Evolutionary conservation across 116 monocot species (phyloP), one percentile per base, ranked within the genome.

Genomic region (Trichopus zeylanicus): DNA sequence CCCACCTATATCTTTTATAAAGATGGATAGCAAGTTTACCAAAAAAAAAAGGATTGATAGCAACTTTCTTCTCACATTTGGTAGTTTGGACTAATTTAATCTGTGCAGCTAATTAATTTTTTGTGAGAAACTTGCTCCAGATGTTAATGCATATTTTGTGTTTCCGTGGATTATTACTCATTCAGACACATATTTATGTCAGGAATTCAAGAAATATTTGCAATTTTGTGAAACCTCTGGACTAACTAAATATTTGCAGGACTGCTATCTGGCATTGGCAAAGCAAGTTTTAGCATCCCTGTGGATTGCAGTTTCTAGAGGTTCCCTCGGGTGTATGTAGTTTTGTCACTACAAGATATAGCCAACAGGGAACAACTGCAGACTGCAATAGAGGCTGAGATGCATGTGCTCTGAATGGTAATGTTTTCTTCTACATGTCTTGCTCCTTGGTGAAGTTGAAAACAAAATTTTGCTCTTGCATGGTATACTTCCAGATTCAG

Each of bases 361-460:
- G 86, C 97, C 46, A 85, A 61, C 42, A 66, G 78, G 26, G 91
- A 81, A 33, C 81, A 97, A 31, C 84, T 97, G 24, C 77, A 65
- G 46, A 77, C 72, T 28, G 48, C 97, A n/a, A 90, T 75, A 73
- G 97, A 97, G 64, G 97, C 97, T 56, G 97, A 97, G 71, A 77
- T 91, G 86, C 97, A 87, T 68, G 97, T 97, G 29, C 91, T 97
- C 67, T 76, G 62, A 29, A 97, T 97, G 97, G 97, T 97, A 75
- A 12, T 65, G n/a, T 65, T 62, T 21, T 12, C 70, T 24, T 6
- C n/a, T n/a, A n/a, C n/a, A n/a, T n/a, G 15, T 34, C 15, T 16
- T 57, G 7, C 13, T 24, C 15, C 3, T 5, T 21, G 16, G 19
- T 39, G 21, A 56, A 34, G 8, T 11, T 23, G 19, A 16, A 34